Evolutionary conservation across 768 basidiomycete genomes (phyloP), one percentile per base, ranked within the genome.

Genomic region (Phaeolepiota aurea): DNA sequence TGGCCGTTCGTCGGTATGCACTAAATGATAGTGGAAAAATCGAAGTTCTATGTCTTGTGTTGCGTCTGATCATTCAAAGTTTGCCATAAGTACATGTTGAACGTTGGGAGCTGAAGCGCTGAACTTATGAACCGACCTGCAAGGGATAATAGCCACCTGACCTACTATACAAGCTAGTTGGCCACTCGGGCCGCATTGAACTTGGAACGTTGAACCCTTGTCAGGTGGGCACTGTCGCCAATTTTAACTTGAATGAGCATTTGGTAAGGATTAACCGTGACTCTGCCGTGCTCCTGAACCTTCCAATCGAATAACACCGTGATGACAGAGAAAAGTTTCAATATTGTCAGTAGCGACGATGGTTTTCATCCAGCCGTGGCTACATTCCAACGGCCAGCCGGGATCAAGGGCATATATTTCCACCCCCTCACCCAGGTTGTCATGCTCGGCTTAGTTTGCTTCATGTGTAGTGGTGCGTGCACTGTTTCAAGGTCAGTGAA

Each of bases 401-500:
- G 79, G 11, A 40, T 74, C 40, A 72, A 59, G 49, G 76, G 75
- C 10, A 4, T 80, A 20, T 84, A 82, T 53, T 72, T 74, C 45
- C 65, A 80, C 47, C 72, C 79, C 15, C 50, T 67, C 43, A 75
- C 72, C 0, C 79, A 82, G 57, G 62, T 83, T 37, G 57, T 57
- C 38, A 62, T 88, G 57, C 65, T 87, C 13, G 86, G 82, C 31
- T 68, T 87, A 35, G 76, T 87, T 36, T 83, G 82, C 45, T 78
- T 78, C 54, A 74, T 78, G 76, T 66, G 72, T 49, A 70, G 69
- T 46, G 71, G 69, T 59, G 61, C 66, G 55, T 71, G n/a, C 7
- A n/a, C 14, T 46, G 10, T 13, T 36, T 20, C 12, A 41, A 71
- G 13, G 44, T 36, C 47, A 32, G 7, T 16, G 15, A 14, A 18